Evolutionary conservation across 177 flowering plant species (phyloP), one percentile per base, ranked within the genome.

Genomic region (Vitis hybrid): DNA sequence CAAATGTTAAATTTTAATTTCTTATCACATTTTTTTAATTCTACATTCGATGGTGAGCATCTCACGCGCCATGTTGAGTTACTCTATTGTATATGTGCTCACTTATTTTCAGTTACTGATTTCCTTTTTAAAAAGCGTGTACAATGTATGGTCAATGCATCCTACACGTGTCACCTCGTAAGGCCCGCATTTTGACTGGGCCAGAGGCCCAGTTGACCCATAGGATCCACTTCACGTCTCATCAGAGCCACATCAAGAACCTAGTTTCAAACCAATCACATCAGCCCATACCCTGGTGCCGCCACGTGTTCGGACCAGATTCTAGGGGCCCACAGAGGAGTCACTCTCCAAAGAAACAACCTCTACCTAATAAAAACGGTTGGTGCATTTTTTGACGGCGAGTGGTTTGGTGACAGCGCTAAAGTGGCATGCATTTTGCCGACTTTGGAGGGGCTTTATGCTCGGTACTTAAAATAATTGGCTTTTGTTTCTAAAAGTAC

Each of bases 131-230:
- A 9, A 15, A 14, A 32, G 18, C 2, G 21, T 3, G 35, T 7
- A 14, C 12, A 40, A 9, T 6, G n/a, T 6, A 11, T 11, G 64
- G 21, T n/a, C 4, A 15, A 4, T 6, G 27, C 4, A 19, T 64
- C 68, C 64, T 74, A 56, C 76, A 64, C 76, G 72, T 74, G 72
- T 61, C 63, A 0, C 5, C 2, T 4, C 3, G 6, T 12, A 17
- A 32, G 72, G 14, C 70, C 56, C 46, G 30, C 24, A 1, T 17
- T 10, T 72, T 72, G 70, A 67, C 75, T 55, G 70, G 70, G 32
- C 58, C 66, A 15, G 6, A 9, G 9, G 40, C 62, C 51, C 60
- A 19, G 3, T 57, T 57, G 60, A 57, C 27, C 27, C 60, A 40
- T 40, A 18, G 11, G 10, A 14, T 14, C 15, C 56, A 13, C 2